Conservation (phyloP, 768 basidiomycete genomes). For the Roridomyces roridus region DNA sequence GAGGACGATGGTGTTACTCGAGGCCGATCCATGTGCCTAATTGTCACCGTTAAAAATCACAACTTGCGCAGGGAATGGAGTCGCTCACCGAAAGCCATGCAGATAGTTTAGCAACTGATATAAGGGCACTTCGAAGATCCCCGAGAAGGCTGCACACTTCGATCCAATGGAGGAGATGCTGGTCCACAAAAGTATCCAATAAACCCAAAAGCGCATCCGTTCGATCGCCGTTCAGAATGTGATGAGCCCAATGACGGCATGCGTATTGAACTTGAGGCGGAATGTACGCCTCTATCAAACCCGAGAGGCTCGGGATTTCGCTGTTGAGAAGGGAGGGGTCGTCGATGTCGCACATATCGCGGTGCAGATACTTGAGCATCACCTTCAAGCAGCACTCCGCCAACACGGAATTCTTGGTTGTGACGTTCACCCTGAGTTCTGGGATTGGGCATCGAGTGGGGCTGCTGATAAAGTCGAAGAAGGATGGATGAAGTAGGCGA, state of each 20-base stretch:
- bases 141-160: conserved; percentile 22
- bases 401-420: conserved; percentile 4
- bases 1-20: background rate
- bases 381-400: conserved; percentile 2
- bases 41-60: background rate
- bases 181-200: conserved; percentile 19
- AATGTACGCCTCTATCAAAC: conserved; percentile 8
- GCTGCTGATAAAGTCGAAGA: conserved; percentile 26
- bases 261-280: conserved; percentile 27
- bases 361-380: background rate
- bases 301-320: conserved; percentile 4
- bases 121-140: conserved; percentile 1
- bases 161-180: conserved; percentile 28
- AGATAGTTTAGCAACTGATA: no score
- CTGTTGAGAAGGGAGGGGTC: conserved; percentile 4
- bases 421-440: conserved; percentile 6
- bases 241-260: conserved; percentile 27
- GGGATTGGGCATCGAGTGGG: conserved; percentile 15
- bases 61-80: no score
- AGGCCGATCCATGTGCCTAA: background rate
- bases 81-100: no score
- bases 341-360: conserved; percentile 13
- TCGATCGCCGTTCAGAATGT: conserved; percentile 7
- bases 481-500: conserved; percentile 25
- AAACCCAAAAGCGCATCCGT: conserved; percentile 2